Base-by-base conservation (phyloP, 75 land plant genomes). In the Selaginella tamariscina region DNA sequence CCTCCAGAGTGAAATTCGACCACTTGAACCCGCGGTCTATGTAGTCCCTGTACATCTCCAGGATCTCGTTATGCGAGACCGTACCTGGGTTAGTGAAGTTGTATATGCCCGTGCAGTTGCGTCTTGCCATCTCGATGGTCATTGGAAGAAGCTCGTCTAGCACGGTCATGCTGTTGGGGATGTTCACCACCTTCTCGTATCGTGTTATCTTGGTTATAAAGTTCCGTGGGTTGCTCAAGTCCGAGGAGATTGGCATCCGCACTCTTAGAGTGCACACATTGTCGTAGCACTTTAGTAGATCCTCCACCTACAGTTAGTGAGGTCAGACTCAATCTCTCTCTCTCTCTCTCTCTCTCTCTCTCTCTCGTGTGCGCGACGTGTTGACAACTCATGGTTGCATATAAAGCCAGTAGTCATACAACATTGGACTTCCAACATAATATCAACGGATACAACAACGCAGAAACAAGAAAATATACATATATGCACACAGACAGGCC, bases 251-350 rank as follows among this genome's bases (percentile, higher is more conserved):
- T 23, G 88, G 88, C 88, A 86, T 86, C 1, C 88, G 73, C 49
- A 86, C 49, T 69, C 88, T 54, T 0, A 86, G 84, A 8, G 86
- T 86, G 78, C 88, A 86, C 9, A 86, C 88, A 68, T 86, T 83
- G 15, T 86, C 88, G 68, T 81, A 86, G 23, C 80, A 71, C 32
- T 73, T 84, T 33, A 86, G 69, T 0, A 86, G 78, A 60, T 84
- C 89, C 72, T 86, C 89, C 29, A 86, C 89, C 89, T 86, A 5
- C n/a, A n/a, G n/a, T n/a, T n/a, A n/a, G n/a, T n/a, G n/a, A n/a
- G n/a, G n/a, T n/a, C n/a, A n/a, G n/a, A n/a, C n/a, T n/a, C n/a
- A n/a, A n/a, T n/a, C n/a, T n/a, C n/a, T n/a, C n/a, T n/a, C n/a
- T n/a, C n/a, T n/a, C n/a, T n/a, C n/a, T n/a, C n/a, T n/a, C n/a